Evolutionary conservation across 75 land plant genomes (phyloP).

Genomic region (Picea sitchensis): DNA sequence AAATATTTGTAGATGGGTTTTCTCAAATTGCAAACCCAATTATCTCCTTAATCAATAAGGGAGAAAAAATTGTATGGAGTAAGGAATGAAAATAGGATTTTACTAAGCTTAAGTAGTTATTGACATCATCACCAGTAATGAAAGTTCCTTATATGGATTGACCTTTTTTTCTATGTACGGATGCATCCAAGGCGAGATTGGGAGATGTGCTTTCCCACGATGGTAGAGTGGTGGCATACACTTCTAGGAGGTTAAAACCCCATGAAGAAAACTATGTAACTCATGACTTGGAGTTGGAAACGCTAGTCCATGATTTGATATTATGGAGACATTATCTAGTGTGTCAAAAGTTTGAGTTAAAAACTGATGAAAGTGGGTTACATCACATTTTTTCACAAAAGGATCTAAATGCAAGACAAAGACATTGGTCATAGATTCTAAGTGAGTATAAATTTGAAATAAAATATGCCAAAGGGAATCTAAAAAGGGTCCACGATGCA

Average conservation of each 20-base stretch:
- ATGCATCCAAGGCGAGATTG: not conserved
- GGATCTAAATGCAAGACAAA: no score
- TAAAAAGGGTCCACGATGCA: no score
- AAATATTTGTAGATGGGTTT: conserved; percentile 4
- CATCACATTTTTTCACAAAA: no score
- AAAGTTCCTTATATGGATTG: not conserved
- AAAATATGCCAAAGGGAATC: no score
- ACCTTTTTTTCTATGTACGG: not conserved
- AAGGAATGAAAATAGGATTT: not conserved
- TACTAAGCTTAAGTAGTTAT: not conserved
- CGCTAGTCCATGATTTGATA: not conserved
- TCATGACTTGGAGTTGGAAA: not conserved
- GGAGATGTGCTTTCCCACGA: not conserved
- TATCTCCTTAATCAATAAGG: not conserved
- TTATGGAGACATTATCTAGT: not conserved
- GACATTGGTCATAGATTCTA: no score
- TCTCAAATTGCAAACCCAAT: conserved; percentile 4
- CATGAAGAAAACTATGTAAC: not conserved
- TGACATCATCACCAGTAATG: not conserved
- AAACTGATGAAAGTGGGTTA: no score
- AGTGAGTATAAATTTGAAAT: no score
- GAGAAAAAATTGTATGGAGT: not conserved
- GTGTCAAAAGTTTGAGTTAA: no score
- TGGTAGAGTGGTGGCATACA: not conserved
- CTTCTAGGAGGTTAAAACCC: not conserved